Evolutionary conservation across 805 yeast species (phyloP).

Genomic region (Kodamaea kakaduensis): DNA sequence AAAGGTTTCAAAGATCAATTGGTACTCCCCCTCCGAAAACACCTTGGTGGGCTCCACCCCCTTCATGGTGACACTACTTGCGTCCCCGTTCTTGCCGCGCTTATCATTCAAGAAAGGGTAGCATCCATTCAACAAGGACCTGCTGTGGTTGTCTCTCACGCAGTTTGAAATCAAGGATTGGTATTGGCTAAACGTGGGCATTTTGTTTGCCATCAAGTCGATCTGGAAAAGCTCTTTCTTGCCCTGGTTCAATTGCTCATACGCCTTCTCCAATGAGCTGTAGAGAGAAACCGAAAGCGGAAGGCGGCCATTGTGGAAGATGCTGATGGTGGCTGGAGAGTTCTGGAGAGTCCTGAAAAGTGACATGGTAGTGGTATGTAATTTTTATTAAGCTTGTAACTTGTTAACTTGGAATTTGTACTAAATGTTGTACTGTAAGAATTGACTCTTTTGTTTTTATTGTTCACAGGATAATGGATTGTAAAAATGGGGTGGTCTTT

Average conservation of each 20-base stretch:
- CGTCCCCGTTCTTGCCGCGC: conserved; percentile 12
- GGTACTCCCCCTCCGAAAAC: conserved; percentile 37
- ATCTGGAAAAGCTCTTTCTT: conserved; percentile 28
- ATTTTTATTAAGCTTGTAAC: no score
- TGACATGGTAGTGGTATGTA: conserved; percentile 23
- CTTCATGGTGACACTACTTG: conserved; percentile 20
- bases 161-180: conserved; percentile 25
- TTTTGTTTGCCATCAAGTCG: conserved; percentile 34
- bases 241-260: conserved; percentile 26
- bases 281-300: conserved; percentile 31
- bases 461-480: no score
- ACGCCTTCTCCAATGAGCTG: conserved; percentile 29
- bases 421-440: no score
- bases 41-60: conserved; percentile 23
- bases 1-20: conserved; percentile 36
- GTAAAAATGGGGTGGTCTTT: neutral
- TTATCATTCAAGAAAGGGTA: conserved; percentile 36
- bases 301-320: conserved; percentile 37
- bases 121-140: conserved; percentile 24
- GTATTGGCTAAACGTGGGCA: conserved; percentile 44
- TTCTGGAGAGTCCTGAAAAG: conserved; percentile 41
- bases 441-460: no score
- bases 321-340: conserved; percentile 39
- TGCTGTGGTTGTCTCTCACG: conserved; percentile 21
- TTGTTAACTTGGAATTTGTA: no score